Conservation (phyloP, 2,329 filamentous ascomycete species). For the Alternaria triticina region DNA sequence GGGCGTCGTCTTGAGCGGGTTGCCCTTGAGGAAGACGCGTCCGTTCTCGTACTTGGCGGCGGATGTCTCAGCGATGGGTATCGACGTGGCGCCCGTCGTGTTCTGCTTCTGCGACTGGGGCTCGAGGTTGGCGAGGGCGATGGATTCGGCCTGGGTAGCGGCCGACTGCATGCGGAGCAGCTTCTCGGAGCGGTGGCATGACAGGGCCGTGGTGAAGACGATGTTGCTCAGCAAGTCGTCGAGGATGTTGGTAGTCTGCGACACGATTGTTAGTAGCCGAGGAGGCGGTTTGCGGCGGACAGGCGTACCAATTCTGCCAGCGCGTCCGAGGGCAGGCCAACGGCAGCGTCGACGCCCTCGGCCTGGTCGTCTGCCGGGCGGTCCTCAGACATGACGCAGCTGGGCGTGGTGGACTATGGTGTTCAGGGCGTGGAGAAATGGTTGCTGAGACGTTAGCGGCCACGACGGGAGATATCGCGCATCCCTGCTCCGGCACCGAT, state of each 20-base stretch:
- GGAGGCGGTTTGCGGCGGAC: constrained; percentile 7
- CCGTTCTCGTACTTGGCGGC: constrained; percentile 74
- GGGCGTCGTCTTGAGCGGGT: constrained; percentile 72
- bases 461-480: constrained; percentile 27
- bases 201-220: constrained; percentile 74
- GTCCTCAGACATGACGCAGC: constrained; percentile 45
- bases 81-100: constrained; percentile 54
- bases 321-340: constrained; percentile 34
- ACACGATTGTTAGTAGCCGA: constrained; percentile 25
- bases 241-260: constrained; percentile 59
- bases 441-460: constrained; percentile 30
- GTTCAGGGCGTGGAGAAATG: constrained; percentile 22
- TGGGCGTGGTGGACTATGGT: constrained; percentile 24
- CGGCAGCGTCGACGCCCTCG: constrained; percentile 33
- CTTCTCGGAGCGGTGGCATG: constrained; percentile 81
- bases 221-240: constrained; percentile 79
- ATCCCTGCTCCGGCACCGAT: constrained; percentile 20
- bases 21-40: constrained; percentile 71
- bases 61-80: constrained; percentile 63
- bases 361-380: constrained; percentile 36
- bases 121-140: constrained; percentile 46
- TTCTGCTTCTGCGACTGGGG: constrained; percentile 41
- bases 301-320: constrained; percentile 42
- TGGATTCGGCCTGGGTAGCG: constrained; percentile 55
- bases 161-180: constrained; percentile 69